Percentiles rank a stretch among this genome's conserved stretches.
Conservation (phyloP, 108 stramenopile species). For the Discostella stelligeroides region DNA sequence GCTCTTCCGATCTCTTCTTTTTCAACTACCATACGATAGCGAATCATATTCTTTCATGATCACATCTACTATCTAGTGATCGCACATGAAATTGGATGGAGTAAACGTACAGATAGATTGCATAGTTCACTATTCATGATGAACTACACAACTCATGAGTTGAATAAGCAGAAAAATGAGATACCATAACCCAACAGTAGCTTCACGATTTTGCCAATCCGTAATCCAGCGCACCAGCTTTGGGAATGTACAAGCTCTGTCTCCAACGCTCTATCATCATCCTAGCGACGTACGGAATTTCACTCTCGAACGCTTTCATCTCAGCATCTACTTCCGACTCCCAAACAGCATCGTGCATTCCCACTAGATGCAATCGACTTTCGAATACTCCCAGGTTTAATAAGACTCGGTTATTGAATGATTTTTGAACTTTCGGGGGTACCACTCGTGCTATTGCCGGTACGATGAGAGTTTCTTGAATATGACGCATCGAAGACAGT, state of each 20-base stretch:
- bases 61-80: too few relatives aligned
- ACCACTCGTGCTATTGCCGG: conserved; percentile 63
- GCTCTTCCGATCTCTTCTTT: too few relatives aligned
- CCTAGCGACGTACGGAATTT: conserved; percentile 68
- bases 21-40: too few relatives aligned
- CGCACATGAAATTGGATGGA: too few relatives aligned
- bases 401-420: conserved; percentile 78
- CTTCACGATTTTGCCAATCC: conserved; percentile 7
- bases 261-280: conserved; percentile 83
- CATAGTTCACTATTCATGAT: too few relatives aligned
- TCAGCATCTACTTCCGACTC: conserved; percentile 48
- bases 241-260: conserved; percentile 69
- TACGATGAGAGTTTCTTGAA: conserved; percentile 61
- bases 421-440: conserved; percentile 66
- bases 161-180: too few relatives aligned
- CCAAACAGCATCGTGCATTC: conserved; percentile 78
- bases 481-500: conserved; percentile 49
- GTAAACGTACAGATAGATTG: too few relatives aligned
- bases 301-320: conserved; percentile 54
- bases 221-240: conserved; percentile 53
- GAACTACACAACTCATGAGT: too few relatives aligned
- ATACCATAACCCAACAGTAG: too few relatives aligned
- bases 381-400: conserved; percentile 68
- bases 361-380: conserved; percentile 76
- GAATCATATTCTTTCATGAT: too few relatives aligned